These are phyloP conservation scores for Beauveria sp. DNA, from an alignment of 2,329 filamentous ascomycete genomes.

Conservation along the genomic window DNA sequence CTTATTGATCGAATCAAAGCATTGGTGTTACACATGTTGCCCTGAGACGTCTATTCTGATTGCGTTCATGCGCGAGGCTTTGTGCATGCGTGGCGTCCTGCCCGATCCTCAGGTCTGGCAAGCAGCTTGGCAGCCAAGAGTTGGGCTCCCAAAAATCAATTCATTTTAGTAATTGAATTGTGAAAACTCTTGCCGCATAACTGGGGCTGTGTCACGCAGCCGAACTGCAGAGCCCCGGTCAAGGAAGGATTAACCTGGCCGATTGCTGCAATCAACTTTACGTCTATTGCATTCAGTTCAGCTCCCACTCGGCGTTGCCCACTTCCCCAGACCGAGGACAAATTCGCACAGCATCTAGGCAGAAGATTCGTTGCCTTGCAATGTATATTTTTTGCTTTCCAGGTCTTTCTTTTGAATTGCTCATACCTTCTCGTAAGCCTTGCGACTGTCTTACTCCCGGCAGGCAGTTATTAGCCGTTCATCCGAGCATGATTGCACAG, in stretches of 20 bases:
- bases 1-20: background rate
- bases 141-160: background rate
- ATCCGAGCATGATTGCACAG: conserved; percentile 1
- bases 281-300: background rate
- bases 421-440: background rate
- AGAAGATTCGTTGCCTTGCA: background rate
- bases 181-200: background rate
- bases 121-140: background rate
- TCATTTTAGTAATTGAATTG: background rate
- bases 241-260: background rate
- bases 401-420: no score
- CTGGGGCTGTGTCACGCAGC: background rate
- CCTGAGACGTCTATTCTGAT: no score
- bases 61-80: background rate
- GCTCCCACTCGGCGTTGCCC: background rate
- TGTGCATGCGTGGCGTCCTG: no score
- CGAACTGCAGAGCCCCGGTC: background rate
- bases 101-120: no score
- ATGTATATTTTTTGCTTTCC: background rate
- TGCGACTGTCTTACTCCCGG: background rate
- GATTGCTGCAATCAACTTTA: background rate
- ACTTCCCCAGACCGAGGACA: background rate
- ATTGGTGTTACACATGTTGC: background rate
- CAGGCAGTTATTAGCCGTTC: background rate
- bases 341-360: background rate